These are phyloP conservation scores for Solanum dulcamara DNA, from an alignment of 257 asterid genomes.

Conservation along the genomic window DNA sequence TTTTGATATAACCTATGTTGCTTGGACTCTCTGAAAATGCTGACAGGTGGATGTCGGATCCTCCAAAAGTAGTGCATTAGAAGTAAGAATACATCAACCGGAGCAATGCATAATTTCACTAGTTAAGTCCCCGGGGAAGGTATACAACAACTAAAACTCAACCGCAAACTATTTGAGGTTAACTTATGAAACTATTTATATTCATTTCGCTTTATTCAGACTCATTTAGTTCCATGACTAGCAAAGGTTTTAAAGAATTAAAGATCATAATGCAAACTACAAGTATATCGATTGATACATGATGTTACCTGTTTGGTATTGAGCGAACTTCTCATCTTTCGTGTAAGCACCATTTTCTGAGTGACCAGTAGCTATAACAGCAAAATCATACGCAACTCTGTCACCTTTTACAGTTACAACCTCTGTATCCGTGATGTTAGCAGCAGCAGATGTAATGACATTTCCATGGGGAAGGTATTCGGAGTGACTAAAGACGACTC, in stretches of 20 bases:
- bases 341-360: neutral
- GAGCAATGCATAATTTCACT: neutral
- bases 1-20: too few species aligned
- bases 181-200: neutral
- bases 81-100: too few species aligned
- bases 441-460: constrained; percentile 2
- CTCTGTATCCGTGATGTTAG: constrained; percentile 3
- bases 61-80: too few species aligned
- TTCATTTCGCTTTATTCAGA: neutral
- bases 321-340: constrained; percentile 1
- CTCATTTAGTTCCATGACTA: neutral
- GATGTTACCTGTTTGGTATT: constrained; percentile 3
- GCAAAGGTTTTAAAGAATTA: neutral
- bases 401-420: neutral
- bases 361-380: constrained; percentile 9
- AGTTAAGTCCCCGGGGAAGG: neutral
- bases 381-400: constrained; percentile 1
- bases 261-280: neutral
- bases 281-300: neutral
- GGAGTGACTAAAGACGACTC: constrained; percentile 1
- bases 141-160: neutral
- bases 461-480: constrained; percentile 8
- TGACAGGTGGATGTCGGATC: too few species aligned
- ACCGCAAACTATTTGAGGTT: neutral
- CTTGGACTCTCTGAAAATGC: too few species aligned